Percentiles rank a stretch among this genome's conserved stretches.
phyloP scores from a whole-genome alignment of 2,329 filamentous ascomycete species.

The Ophiocordyceps polyrhachis-furcata region DNA sequence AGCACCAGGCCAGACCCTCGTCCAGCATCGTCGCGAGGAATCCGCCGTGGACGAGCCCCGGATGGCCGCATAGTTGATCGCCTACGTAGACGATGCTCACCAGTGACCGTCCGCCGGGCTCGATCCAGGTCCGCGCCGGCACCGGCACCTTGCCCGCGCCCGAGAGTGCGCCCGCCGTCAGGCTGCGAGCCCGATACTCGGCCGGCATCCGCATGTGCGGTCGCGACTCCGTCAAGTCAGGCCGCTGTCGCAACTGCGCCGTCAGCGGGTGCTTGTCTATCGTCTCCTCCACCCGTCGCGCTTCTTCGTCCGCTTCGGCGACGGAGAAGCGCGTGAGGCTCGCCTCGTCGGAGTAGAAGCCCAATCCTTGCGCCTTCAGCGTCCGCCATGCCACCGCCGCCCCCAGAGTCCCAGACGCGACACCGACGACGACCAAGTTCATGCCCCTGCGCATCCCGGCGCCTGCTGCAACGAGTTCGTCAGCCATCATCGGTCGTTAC shows the following conservation, averaged over 20 bases:
- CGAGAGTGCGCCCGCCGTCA: slow-evolving; percentile 65
- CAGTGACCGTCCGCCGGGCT: slow-evolving; percentile 48
- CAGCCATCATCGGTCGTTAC: not conserved
- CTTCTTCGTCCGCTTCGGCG: slow-evolving; percentile 25
- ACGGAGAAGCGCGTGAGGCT: slow-evolving; percentile 48
- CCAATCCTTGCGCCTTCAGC: slow-evolving; percentile 16
- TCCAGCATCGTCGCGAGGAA: slow-evolving; percentile 84
- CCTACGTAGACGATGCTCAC: slow-evolving; percentile 65
- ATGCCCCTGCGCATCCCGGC: slow-evolving; percentile 7
- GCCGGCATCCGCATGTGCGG: slow-evolving; percentile 76
- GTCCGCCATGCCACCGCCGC: slow-evolving; percentile 17
- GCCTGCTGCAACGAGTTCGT: not conserved
- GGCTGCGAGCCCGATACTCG: slow-evolving; percentile 48
- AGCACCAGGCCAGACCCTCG: slow-evolving; percentile 74
- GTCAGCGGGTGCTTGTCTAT: slow-evolving; percentile 64
- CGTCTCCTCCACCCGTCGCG: slow-evolving; percentile 45
- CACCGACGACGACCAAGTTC: slow-evolving; percentile 10
- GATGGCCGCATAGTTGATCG: slow-evolving; percentile 67
- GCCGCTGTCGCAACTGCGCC: slow-evolving; percentile 44
- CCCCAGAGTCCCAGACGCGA: slow-evolving; percentile 13
- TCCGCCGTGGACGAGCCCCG: slow-evolving; percentile 79
- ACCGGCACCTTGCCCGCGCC: slow-evolving; percentile 62
- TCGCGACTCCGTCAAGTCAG: slow-evolving; percentile 54
- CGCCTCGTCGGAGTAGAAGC: slow-evolving; percentile 43
- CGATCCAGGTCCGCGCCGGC: slow-evolving; percentile 61